Base-by-base conservation (phyloP, 306 rosid species). In the Gastrolobium bilobum region DNA sequence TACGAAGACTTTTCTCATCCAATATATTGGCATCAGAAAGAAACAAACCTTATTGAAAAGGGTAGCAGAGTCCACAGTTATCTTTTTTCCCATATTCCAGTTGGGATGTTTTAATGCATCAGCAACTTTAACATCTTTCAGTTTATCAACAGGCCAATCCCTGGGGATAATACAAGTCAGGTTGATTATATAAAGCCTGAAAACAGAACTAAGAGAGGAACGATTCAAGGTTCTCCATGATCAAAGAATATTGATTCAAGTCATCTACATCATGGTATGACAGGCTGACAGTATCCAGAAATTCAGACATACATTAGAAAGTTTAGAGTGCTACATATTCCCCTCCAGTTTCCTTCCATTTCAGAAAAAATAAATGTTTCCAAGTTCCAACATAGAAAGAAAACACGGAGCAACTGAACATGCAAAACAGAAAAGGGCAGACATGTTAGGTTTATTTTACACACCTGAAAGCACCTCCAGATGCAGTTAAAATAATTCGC, bases 31-130 rank as follows among this genome's bases (percentile, higher is more conserved):
- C 46, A 62, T 38, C 47, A 79, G 54, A 51, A 31, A 13, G 70
- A 70, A 81, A 50, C 35, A 82, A 62, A 95, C 98, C 97, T 95
- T 95, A 54, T 95, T 95, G 91, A 95, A 95, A 60, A 95, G 98
- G 20, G 99, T 95, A 80, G 99, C 99, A 42, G 99, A 95, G 85
- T 95, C 99, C 66, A 95, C 98, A n/a, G 99, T 95, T 47, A 95
- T 95, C 87, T 95, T 95, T 77, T 95, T 95, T 51, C 99, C 99
- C 99, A 95, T 95, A 82, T 68, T 93, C 99, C 99, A 95, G 93
- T 95, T 95, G 5, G 99, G 99, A 87, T 95, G 99, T 74, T 95
- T 95, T 84, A 95, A 86, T 43, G 99, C 98, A 85, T 95, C 99
- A 57, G 98, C 97, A 71, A 95, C 99, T 82, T 90, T 95, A 76